These are phyloP conservation scores for Pyrus betulifolia DNA, from an alignment of 306 rosid genomes.

Conservation along the genomic window DNA sequence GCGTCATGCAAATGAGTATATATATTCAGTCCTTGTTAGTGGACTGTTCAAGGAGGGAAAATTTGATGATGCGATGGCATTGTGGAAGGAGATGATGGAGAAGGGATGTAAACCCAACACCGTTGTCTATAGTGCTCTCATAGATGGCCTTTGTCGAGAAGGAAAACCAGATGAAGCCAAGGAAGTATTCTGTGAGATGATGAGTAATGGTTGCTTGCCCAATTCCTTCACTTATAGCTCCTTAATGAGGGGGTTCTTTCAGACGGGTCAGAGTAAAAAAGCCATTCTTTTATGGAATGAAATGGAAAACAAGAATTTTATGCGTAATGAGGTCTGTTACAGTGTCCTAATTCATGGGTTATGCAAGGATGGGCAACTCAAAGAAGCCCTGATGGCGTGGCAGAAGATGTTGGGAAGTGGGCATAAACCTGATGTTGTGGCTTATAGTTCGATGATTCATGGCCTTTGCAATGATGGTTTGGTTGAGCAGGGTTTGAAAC, in stretches of 20 bases:
- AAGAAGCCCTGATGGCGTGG: slow-evolving; percentile 81
- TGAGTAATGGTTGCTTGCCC: slow-evolving; percentile 48
- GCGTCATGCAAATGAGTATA: slow-evolving; percentile 48
- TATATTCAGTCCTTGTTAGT: slow-evolving; percentile 75
- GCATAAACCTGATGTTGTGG: slow-evolving; percentile 75
- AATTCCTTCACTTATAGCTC: slow-evolving; percentile 73
- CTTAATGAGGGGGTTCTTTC: slow-evolving; percentile 73
- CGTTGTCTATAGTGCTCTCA: slow-evolving; percentile 60
- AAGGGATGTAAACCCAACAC: slow-evolving; percentile 64
- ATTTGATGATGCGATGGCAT: slow-evolving; percentile 45
- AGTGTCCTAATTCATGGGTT: slow-evolving; percentile 74
- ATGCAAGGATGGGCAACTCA: slow-evolving; percentile 63
- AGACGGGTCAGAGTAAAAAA: slow-evolving; percentile 44
- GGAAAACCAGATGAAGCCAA: slow-evolving; percentile 67
- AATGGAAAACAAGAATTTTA: slow-evolving; percentile 33
- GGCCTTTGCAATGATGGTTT: slow-evolving; percentile 69
- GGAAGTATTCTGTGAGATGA: slow-evolving; percentile 55
- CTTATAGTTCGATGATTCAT: slow-evolving; percentile 88
- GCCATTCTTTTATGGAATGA: slow-evolving; percentile 84
- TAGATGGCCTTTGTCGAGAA: slow-evolving; percentile 83
- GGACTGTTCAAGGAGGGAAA: slow-evolving; percentile 85
- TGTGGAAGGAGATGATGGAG: slow-evolving; percentile 72
- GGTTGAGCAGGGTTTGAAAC: slow-evolving; percentile 72
- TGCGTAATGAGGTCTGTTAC: slow-evolving; percentile 53
- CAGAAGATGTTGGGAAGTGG: slow-evolving; percentile 74